Base-by-base conservation (phyloP, 2,329 filamentous ascomycete species). In the Ophiosphaerella herpotricha region DNA sequence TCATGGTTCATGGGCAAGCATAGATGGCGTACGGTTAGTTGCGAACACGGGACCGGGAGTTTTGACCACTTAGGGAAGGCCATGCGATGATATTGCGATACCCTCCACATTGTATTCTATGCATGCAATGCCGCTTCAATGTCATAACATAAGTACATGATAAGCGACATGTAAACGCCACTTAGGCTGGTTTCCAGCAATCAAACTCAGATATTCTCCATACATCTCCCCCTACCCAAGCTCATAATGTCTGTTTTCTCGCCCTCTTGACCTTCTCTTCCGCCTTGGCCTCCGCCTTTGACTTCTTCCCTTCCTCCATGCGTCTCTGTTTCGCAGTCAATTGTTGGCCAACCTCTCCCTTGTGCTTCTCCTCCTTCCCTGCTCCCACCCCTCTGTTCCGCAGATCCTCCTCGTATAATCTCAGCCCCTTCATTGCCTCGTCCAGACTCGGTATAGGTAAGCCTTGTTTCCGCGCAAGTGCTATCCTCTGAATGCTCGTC, bases 361-460 rank as follows among this genome's bases (percentile, higher is more conserved):
- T 43, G 44, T 67, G 65, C 16, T 56, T 55, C 48, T 66, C 56
- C 24, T 24, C 37, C 32, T 49, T 62, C 34, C 40, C 50, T 31
- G 13, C 36, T 12, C 39, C 24, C 13, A 40, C 35, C 43, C 57
- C 45, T 45, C 55, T 49, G 43, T 54, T 51, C 55, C 57, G 55
- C 47, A 61, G 53, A 21, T 45, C 43, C 38, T 57, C 56, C 29
- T 65, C 60, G 26, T 58, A 58, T 43, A 63, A 16, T 47, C 49
- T 61, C 51, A 66, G 40, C 38, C 63, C 67, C 50, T 55, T 44
- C 58, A 66, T 61, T n/a, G 70, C 70, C 45, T 64, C 58, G 43
- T 68, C 65, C 39, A 73, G 39, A 38, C 52, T 61, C 8, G 69
- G 70, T 24, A 72, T 65, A 44, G 50, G 36, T 9, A 61, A 31